Evolutionary conservation across 1,284 basidiomycete species (phyloP).

Genomic region (Sporisorium scitamineum): DNA sequence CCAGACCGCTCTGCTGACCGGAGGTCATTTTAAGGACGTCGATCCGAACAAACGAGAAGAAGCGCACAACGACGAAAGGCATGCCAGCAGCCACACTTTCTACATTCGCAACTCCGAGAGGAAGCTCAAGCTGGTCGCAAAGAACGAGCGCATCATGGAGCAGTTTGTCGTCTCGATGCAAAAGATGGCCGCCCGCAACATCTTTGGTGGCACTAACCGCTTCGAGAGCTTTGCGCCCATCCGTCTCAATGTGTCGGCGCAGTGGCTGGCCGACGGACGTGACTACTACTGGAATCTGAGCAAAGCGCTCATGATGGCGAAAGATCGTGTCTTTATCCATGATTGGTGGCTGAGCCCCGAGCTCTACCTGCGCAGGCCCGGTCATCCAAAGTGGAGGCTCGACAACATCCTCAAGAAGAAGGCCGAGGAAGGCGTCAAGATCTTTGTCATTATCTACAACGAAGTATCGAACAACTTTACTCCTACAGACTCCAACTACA

Average conservation of each 20-base stretch:
- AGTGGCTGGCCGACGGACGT: slow-evolving; percentile 98
- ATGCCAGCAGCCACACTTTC: slow-evolving; percentile 83
- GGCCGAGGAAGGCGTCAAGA: slow-evolving; percentile 94
- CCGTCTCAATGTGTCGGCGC: slow-evolving; percentile 89
- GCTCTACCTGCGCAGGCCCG: slow-evolving; percentile 83
- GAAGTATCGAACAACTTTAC: slow-evolving; percentile 98
- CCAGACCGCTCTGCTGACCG: slow-evolving; percentile 60
- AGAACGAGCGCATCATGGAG: slow-evolving; percentile 93
- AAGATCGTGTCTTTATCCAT: slow-evolving; percentile 75
- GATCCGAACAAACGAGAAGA: slow-evolving; percentile 39
- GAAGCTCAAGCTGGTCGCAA: slow-evolving; percentile 86
- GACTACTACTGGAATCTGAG: slow-evolving; percentile 78
- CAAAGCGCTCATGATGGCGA: slow-evolving; percentile 88
- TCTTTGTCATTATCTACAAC: slow-evolving; percentile 87
- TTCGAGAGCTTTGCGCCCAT: slow-evolving; percentile 91
- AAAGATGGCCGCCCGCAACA: slow-evolving; percentile 80
- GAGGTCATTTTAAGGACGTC: slow-evolving; percentile 57
- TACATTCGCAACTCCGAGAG: slow-evolving; percentile 92
- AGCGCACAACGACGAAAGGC: slow-evolving; percentile 47
- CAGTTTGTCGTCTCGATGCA: slow-evolving; percentile 96
- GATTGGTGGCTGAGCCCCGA: slow-evolving; percentile 74
- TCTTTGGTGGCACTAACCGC: slow-evolving; percentile 81
- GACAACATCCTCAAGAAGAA: slow-evolving; percentile 90
- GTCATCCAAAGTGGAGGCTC: slow-evolving; percentile 86
- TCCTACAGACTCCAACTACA: slow-evolving; percentile 76